Base-by-base conservation (phyloP, 2,329 filamentous ascomycete genomes). In the Epichloe sp. region DNA sequence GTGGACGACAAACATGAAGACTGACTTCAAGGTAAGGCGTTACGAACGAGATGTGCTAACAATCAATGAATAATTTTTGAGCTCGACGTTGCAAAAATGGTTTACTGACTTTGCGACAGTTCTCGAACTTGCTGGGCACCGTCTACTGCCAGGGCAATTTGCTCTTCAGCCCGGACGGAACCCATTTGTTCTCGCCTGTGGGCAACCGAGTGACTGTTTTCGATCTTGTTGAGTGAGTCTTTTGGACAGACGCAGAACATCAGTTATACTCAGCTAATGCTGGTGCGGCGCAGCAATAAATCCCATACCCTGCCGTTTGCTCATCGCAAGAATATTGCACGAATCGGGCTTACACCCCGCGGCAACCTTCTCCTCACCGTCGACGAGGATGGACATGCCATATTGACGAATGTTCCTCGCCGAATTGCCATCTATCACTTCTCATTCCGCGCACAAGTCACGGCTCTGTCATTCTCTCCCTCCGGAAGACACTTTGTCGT, bases 101-200 rank as follows among this genome's bases (percentile, higher is more conserved):
- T n/a, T 5, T 40, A 35, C 47, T 44, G 19, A 41, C 14, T n/a
- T 23, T 26, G n/a, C 45, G 43, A 2, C 63, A 96, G 90, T 98
- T 98, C 73, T 95, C 91, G 67, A 98, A 97, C 71, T 80, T 98
- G 67, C 80, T 98, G 63, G 94, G 93, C 66, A 98, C 93, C 60
- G 93, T 98, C 65, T 98, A 97, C 76, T 88, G 89, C 74, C 88
- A 90, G 79, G 93, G 94, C 71, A 98, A 97, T 68, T 80, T 98
- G 63, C 79, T 96, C 65, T 98, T 94, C 75, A 94, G 88, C 62
- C 88, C 90, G 55, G 91, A 98, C 79, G 94, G 94, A 65, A 93
- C 88, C 62, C 91, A 88, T 71, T 79, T 98, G 58, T 87, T 94
- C 63, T 98, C 93, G 44, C 94, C 93, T 7, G 93, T 98, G 49